Base-by-base conservation (phyloP, 2,329 filamentous ascomycete species). In the Fusarium sp. region DNA sequence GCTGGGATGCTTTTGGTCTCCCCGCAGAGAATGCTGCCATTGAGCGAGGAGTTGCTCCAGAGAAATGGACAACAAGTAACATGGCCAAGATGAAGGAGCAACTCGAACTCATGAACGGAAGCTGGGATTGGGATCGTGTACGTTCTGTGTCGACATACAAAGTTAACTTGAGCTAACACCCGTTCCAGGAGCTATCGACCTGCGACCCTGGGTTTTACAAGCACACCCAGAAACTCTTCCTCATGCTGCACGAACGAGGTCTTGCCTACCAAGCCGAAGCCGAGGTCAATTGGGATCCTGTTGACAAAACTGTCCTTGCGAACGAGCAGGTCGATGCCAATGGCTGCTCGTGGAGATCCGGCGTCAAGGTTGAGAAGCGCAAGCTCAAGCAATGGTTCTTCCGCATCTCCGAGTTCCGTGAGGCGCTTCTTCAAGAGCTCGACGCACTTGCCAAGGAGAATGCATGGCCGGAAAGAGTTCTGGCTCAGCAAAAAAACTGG, bases 311-410 rank as follows among this genome's bases (percentile, higher is more conserved):
- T 0, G 93, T 97, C 14, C 80, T 97, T 56, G 93, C 93, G 10
- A 97, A 97, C 72, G 93, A 97, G 75, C 93, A 97, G 76, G 92
- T 96, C n/a, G 91, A 96, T 72, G 83, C 89, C 45, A 89, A 92
- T 70, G 93, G 93, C 29, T 86, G 81, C 67, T 96, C 92, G 2
- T 97, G 93, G 93, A 85, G 92, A 53, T 95, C 91, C 2, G 92
- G 92, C 9, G 92, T 91, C 45, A 88, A 90, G 72, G 92, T 96
- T 15, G 89, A 95, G 75, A 90, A 93, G 77, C 80, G 86, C 56
- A 85, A 85, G 66, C 79, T 96, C 43, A 92, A 90, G 76, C 93
- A 97, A 75, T 97, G 93, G 93, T 96, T 96, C 73, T 85, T 96
- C 63, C 88, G 87, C 61, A 96, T 95, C 70, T 94, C 92, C 4